A percentile compares a stretch with the other conserved stretches of the same genome.
phyloP scores from a whole-genome alignment of 805 yeast species.

The Kluyveromyces starmeri region DNA sequence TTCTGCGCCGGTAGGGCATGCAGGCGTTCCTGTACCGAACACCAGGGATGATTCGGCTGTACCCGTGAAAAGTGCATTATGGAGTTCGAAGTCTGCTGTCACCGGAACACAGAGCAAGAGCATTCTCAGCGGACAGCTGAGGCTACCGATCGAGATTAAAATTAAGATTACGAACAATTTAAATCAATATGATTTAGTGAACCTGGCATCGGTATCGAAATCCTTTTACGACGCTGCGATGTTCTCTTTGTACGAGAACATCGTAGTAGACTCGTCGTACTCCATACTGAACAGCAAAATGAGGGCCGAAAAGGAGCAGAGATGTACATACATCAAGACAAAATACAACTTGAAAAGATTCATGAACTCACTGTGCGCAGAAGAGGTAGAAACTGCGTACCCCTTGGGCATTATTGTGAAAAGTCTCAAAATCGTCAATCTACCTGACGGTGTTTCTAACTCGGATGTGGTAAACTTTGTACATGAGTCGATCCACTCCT shows the following conservation, averaged over 20 bases:
- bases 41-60: too few species aligned
- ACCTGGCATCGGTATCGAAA: slow-evolving; percentile 26
- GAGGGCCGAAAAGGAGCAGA: slow-evolving; percentile 19
- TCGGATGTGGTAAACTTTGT: slow-evolving; percentile 28
- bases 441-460: slow-evolving; percentile 37
- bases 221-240: slow-evolving; percentile 27
- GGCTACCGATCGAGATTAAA: slow-evolving; percentile 33
- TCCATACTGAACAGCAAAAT: slow-evolving; percentile 31
- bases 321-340: slow-evolving; percentile 29
- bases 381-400: slow-evolving; percentile 1
- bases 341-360: slow-evolving; percentile 34
- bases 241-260: slow-evolving; percentile 29
- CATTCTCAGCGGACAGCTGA: slow-evolving; percentile 15
- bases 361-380: slow-evolving; percentile 13
- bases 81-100: too few species aligned
- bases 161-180: slow-evolving; percentile 27
- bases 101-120: too few species aligned
- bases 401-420: slow-evolving; percentile 14
- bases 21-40: slow-evolving; percentile 11
- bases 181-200: slow-evolving; percentile 33
- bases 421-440: slow-evolving; percentile 27
- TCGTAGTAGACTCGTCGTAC: slow-evolving; percentile 28
- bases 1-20: slow-evolving; percentile 11
- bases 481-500: slow-evolving; percentile 21
- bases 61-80: too few species aligned